A percentile compares a stretch with the other conserved stretches of the same genome.
Evolutionary conservation across 257 asterid genomes (phyloP).

Genomic region (Rauvolfia tetraphylla): DNA sequence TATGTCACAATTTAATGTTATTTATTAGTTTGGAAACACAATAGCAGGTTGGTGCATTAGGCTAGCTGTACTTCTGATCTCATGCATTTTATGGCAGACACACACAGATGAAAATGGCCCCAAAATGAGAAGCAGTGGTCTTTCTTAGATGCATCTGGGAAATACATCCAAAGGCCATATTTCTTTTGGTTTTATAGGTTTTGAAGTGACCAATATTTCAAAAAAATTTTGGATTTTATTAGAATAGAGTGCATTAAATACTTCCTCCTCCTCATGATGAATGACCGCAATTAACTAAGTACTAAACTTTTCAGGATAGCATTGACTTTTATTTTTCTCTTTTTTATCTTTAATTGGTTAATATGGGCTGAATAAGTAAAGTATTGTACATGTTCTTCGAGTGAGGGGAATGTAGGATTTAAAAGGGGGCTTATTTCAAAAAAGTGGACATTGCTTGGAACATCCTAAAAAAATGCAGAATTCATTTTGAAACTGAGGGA

Average conservation of each 20-base stretch:
- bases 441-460: not conserved
- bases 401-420: not conserved
- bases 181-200: not conserved
- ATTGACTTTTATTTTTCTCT: not conserved
- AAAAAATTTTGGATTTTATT: not conserved
- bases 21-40: not conserved
- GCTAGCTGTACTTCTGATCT: not conserved
- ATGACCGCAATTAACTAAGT: not conserved
- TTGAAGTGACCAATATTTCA: not conserved
- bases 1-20: not conserved
- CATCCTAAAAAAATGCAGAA: not conserved
- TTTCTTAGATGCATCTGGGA: not conserved
- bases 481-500: not conserved
- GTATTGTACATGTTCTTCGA: not conserved
- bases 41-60: not conserved
- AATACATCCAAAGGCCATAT: not conserved
- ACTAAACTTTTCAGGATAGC: not conserved
- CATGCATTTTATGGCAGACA: not conserved
- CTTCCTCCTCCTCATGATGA: not conserved
- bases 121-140: not conserved
- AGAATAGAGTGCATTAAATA: not conserved
- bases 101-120: not conserved
- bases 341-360: not conserved
- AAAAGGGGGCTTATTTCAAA: not conserved
- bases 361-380: not conserved